Evolutionary conservation across 768 basidiomycete species (phyloP), one percentile per base, ranked within the genome.

Genomic region (Panaeolus cyanescens): DNA sequence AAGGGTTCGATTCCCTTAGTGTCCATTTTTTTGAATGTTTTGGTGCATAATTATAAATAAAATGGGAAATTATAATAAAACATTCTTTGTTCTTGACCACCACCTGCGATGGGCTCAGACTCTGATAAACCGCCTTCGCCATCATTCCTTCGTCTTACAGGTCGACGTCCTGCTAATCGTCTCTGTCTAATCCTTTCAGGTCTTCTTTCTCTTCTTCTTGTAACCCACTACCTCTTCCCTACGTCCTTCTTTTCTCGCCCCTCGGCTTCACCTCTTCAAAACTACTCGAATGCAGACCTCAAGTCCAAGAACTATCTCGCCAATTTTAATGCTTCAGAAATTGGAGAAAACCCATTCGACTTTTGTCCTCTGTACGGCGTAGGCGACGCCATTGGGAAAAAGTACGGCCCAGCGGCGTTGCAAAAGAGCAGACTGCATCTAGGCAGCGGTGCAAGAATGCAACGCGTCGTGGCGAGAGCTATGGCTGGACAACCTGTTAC

Each of bases 301-400:
- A 82, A 83, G 54, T 76, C 95, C 0, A 89, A 90, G 68, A 93
- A 96, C 72, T 96, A 96, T 72, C 25, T 50, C 9, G 19, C 45
- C 8, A n/a, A n/a, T n/a, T 79, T 97, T 60, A 95, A 96, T 77
- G 66, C 68, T 12, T 74, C 83, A 55, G 76, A 85, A 56, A 67
- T 77, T 13, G 81, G 83, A 22, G 80, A 83, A 6, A 88, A 85
- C 59, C 96, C 96, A 0, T 99, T 99, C 73, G 78, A 81, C 1
- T 99, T 99, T 73, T 99, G 96, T 72, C 96, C 96, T 0, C 82
- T 87, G 1, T 92, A 91, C 70, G 93, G 93, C 1, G 89, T 90
- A 2, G 87, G 86, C 1, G 96, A 99, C 73, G 81, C 83, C 33
- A 80, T 98, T 45, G 92, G 88, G 2, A 74, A 79, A 25, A 90